Conservation (phyloP, 1,284 basidiomycete genomes). For the Leucoagaricus sp. region DNA sequence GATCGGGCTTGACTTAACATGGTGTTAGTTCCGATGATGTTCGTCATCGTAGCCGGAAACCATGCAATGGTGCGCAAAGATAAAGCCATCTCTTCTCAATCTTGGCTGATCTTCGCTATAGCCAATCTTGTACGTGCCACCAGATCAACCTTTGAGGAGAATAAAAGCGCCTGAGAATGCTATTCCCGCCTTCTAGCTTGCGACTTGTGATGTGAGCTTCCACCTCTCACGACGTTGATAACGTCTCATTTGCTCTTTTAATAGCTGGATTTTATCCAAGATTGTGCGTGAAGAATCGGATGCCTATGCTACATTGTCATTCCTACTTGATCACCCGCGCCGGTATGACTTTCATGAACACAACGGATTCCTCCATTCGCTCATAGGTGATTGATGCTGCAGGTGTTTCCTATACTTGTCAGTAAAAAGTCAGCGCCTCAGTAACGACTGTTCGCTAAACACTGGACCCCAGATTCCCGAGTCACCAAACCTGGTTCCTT, state of each 20-base stretch:
- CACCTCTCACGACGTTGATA: not conserved
- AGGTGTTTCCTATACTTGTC: slow-evolving; percentile 83
- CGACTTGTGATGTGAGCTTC: slow-evolving; percentile 40
- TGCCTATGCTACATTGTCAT: slow-evolving; percentile 64
- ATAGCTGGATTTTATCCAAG: slow-evolving; percentile 52
- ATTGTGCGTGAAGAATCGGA: slow-evolving; percentile 48
- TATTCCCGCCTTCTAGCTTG: slow-evolving; percentile 29
- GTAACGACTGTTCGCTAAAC: not conserved
- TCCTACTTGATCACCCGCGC: slow-evolving; percentile 82
- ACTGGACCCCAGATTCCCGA: slow-evolving; percentile 52
- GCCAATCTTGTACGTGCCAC: slow-evolving; percentile 36
- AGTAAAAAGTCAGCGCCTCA: slow-evolving; percentile 11
- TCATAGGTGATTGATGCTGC: not conserved
- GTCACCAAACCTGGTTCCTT: slow-evolving; percentile 84
- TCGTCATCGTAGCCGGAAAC: slow-evolving; percentile 54
- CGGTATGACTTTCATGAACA: slow-evolving; percentile 34
- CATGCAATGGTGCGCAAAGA: slow-evolving; percentile 47
- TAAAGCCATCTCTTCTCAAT: not conserved
- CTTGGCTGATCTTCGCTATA: slow-evolving; percentile 8
- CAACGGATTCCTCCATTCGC: not conserved
- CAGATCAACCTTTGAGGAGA: not conserved
- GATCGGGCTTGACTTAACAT: not conserved
- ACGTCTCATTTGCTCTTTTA: slow-evolving; percentile 1
- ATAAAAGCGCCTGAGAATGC: not conserved
- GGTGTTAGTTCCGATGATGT: slow-evolving; percentile 43